Base-by-base conservation (phyloP, 2,329 filamentous ascomycete genomes). In the Elsinoe necatrix region DNA sequence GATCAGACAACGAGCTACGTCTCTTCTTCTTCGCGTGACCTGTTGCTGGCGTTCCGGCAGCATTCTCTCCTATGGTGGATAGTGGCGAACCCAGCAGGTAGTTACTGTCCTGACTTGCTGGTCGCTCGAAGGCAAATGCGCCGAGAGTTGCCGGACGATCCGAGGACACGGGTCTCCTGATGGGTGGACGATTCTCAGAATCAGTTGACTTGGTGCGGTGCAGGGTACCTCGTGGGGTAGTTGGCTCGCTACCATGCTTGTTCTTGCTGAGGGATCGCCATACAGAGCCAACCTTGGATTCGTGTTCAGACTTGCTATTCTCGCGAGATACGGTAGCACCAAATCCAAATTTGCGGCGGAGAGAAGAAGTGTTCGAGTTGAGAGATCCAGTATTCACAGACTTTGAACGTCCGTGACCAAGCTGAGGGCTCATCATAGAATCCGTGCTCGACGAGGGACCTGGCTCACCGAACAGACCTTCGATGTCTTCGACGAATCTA, bases 221-320 rank as follows among this genome's bases (percentile, higher is more conserved):
- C 34, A 89, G 71, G 0, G 82, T 80, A 31, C 76, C 82, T 68
- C 83, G 88, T 2, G 86, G 85, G 37, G 89, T 69, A 68, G 81
- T 88, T 27, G 70, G 83, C 55, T 75, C 82, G 60, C 75, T 80
- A 27, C 78, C 72, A 56, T 85, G 79, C 43, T 75, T 79, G 71
- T 73, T 89, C 74, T 95, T 95, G 76, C 90, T 95, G 62, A 95
- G 74, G n/a, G 83, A 91, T 56, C 90, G 83, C 83, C 90, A 90
- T 20, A 95, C 83, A 0, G 89, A 92, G 41, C 84, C 78, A 35
- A 88, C 82, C 62, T 82, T 81, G 42, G 89, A 87, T 42, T 82
- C 75, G 37, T 82, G 80, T 57, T 84, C 80, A 20, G 78, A 80
- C 68, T 86, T 92, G 74, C 87, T 90, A 65, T 87, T 90, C 64